Evolutionary conservation across 2,329 filamentous ascomycete species (phyloP).

Genomic region (Ophiostoma populinum): DNA sequence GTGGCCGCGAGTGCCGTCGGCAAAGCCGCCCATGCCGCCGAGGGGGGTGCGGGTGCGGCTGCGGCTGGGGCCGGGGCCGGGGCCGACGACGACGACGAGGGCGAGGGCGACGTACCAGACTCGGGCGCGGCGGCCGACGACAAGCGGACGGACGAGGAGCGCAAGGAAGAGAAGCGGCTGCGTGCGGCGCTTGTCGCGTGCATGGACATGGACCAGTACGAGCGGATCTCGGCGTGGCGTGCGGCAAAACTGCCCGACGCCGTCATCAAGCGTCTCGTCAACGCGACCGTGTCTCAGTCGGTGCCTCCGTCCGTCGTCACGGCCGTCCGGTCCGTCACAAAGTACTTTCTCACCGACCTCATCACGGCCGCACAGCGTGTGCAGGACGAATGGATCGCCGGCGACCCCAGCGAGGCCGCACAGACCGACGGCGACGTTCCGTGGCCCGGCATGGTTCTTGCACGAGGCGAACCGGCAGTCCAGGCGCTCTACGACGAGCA

Average conservation of each 20-base stretch:
- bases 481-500: conserved; percentile 20
- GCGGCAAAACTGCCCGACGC: conserved; percentile 50
- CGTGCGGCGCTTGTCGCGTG: conserved; percentile 44
- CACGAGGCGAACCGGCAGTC: conserved; percentile 14
- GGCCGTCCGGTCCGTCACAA: conserved; percentile 59
- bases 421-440: conserved; percentile 36
- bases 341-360: conserved; percentile 60
- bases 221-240: conserved; percentile 54
- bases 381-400: conserved; percentile 52
- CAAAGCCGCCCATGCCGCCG: no score
- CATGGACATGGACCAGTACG: conserved; percentile 49
- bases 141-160: conserved; percentile 30
- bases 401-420: conserved; percentile 37
- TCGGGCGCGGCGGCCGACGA: conserved; percentile 16
- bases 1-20: conserved; percentile 21
- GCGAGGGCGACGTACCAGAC: conserved; percentile 17
- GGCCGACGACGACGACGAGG: conserved; percentile 27
- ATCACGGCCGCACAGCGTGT: conserved; percentile 55
- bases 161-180: conserved; percentile 47
- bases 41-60: no score
- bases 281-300: conserved; percentile 65
- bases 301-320: conserved; percentile 57
- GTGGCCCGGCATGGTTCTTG: conserved; percentile 15
- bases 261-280: conserved; percentile 58
- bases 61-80: conserved; percentile 22